Evolutionary conservation across 345 rosid species (phyloP).

Genomic region (Brassica rapa): DNA sequence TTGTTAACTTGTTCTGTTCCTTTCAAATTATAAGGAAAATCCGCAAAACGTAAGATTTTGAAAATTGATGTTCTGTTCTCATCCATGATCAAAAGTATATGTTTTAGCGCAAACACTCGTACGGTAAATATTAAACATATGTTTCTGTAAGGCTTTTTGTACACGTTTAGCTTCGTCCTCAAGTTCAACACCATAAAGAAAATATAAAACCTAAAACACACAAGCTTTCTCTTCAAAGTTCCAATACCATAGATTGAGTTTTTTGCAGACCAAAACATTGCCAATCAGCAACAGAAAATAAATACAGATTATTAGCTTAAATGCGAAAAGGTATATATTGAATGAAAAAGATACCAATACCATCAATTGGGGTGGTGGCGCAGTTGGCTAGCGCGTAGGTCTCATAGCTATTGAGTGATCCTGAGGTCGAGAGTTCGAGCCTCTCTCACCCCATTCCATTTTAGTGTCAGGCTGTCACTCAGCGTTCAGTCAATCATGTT

Average conservation of each 20-base stretch:
- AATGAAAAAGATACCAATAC: not conserved
- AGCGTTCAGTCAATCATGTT: not conserved
- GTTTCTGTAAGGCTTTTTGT: not conserved
- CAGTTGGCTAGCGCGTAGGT: conserved; percentile 99
- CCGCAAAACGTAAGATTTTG: conserved; percentile 4
- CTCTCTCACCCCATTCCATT: conserved; percentile 78
- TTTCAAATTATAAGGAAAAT: conserved; percentile 2
- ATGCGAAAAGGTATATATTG: fast-evolving
- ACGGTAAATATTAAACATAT: not conserved
- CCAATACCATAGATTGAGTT: not conserved
- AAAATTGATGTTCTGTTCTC: not conserved
- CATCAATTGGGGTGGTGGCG: conserved; percentile 72
- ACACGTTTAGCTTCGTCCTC: not conserved
- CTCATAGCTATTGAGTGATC: conserved; percentile 87
- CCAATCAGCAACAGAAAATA: not conserved
- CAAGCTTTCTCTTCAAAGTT: not conserved
- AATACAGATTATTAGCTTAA: not conserved
- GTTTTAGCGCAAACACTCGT: not conserved
- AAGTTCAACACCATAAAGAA: not conserved
- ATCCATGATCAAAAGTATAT: not conserved
- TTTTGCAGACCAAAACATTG: not conserved
- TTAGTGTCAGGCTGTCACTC: not conserved
- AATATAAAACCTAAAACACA: not conserved
- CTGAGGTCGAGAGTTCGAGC: conserved; percentile 98
- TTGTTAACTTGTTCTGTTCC: conserved; percentile 7